Percentiles rank a stretch among this genome's conserved stretches.
Evolutionary conservation across 2,329 filamentous ascomycete species (phyloP).

Genomic region (Acrodontium crateriforme): DNA sequence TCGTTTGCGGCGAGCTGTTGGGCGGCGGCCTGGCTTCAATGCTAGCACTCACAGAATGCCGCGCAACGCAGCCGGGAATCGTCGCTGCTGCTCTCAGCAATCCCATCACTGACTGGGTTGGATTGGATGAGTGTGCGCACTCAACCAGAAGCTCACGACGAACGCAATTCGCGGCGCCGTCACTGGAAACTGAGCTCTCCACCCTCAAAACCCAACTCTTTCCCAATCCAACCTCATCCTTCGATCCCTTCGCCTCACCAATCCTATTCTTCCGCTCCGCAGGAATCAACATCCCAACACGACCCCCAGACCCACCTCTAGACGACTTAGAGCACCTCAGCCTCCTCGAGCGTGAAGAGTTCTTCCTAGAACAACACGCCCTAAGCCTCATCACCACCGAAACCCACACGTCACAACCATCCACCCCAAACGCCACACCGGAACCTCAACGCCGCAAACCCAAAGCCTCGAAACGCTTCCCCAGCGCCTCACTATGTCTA

Average conservation of each 20-base stretch:
- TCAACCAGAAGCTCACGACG: conserved; percentile 5
- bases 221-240: conserved; percentile 27
- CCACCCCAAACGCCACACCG: too few species aligned
- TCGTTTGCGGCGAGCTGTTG: conserved; percentile 34
- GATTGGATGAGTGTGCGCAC: conserved; percentile 16
- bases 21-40: conserved; percentile 35
- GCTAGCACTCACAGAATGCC: conserved; percentile 37
- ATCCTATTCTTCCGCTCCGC: conserved; percentile 37
- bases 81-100: conserved; percentile 33
- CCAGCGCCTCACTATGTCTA: too few species aligned
- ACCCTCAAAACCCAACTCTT: conserved; percentile 27
- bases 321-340: conserved; percentile 21
- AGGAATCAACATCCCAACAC: conserved; percentile 14
- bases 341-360: conserved; percentile 17
- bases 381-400: conserved; percentile 12
- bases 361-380: conserved; percentile 11
- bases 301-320: conserved; percentile 6
- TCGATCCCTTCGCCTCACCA: conserved; percentile 38
- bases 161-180: background rate
- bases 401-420: too few species aligned
- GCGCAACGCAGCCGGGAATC: conserved; percentile 26
- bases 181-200: conserved; percentile 1
- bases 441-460: too few species aligned
- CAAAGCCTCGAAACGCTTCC: too few species aligned
- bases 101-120: conserved; percentile 35